Evolutionary conservation across 305 asterid genomes (phyloP).

Genomic region (Caryopteris hybrid): DNA sequence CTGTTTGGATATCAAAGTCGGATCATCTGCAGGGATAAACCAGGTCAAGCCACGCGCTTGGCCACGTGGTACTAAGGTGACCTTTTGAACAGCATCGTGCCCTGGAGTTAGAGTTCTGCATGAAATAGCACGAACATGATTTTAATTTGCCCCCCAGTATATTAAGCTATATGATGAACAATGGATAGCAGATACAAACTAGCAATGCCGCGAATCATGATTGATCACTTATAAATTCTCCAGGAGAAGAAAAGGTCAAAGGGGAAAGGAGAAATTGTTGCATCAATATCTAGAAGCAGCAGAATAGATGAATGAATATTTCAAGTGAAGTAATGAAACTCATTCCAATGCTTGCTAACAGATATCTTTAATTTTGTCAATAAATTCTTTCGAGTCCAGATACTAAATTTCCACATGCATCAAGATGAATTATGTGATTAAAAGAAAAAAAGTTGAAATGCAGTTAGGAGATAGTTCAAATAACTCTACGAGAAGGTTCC

Average conservation of each 20-base stretch:
- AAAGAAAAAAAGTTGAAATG: not conserved
- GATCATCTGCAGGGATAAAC: conserved; percentile 94
- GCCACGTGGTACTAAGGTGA: conserved; percentile 87
- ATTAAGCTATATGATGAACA: not conserved
- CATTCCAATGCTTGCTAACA: no score
- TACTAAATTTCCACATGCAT: not conserved
- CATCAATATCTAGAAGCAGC: not conserved
- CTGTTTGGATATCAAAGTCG: conserved; percentile 86
- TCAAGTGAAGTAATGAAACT: no score
- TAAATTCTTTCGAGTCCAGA: not conserved
- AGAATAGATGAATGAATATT: not conserved
- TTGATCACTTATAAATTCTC: not conserved
- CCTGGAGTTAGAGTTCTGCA: conserved; percentile 94
- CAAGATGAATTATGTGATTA: not conserved
- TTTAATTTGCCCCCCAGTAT: not conserved
- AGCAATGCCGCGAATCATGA: not conserved
- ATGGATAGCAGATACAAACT: not conserved
- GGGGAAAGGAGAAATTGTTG: not conserved
- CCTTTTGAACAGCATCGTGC: conserved; percentile 93
- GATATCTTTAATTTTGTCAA: no score
- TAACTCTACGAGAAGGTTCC: not conserved
- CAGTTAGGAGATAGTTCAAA: not conserved
- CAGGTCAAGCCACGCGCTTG: conserved; percentile 94
- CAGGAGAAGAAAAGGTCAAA: not conserved
- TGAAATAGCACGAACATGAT: conserved; percentile 2